Base-by-base conservation (phyloP, 768 basidiomycete species). In the Vararia minispora region DNA sequence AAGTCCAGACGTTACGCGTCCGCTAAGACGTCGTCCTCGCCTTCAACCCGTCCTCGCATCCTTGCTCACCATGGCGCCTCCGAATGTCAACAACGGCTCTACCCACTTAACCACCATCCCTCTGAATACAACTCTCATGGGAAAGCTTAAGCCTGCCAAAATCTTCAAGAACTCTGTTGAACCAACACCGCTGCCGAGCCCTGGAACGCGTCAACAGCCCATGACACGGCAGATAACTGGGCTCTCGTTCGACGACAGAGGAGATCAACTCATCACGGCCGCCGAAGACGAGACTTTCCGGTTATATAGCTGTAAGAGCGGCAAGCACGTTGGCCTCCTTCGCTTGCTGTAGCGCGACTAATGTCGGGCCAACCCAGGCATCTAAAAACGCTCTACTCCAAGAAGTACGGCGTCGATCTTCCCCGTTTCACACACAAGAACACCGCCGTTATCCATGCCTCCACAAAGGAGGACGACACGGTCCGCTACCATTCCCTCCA, bases 401-500 rank as follows among this genome's bases (percentile, higher is more conserved):
- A 92, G 61, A 99, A 99, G 58, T 99, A 98, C 58, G 95, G 95
- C 1, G 83, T 91, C 31, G 88, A 94, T 58, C 71, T 92, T 14
- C 88, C 91, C 16, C 76, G 94, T 3, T 95, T 97, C 52, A 97
- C 94, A 0, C 95, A 98, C 64, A 86, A 85, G 55, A 79, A 74
- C 48, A 76, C 78, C 0, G 76, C 81, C 3, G 80, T 97, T 33
- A 55, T 98, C 3, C 78, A 97, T 52, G 85, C 92, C 6, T 92
- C 88, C 4, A 97, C 92, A 13, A 97, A 94, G 57, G 86, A 85
- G 57, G 87, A 97, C 58, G 88, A 97, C 55, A 90, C 85, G 0
- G 74, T 98, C 48, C 77, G 95, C 31, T 97, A 97, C 58, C 88
- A 94, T 51, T 92, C 88, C 1, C 57, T 94, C 35, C 90, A 97